A percentile compares a stretch with the other conserved stretches of the same genome.
Conservation (phyloP, 495 filamentous ascomycete species). For the Daldinia loculata region DNA sequence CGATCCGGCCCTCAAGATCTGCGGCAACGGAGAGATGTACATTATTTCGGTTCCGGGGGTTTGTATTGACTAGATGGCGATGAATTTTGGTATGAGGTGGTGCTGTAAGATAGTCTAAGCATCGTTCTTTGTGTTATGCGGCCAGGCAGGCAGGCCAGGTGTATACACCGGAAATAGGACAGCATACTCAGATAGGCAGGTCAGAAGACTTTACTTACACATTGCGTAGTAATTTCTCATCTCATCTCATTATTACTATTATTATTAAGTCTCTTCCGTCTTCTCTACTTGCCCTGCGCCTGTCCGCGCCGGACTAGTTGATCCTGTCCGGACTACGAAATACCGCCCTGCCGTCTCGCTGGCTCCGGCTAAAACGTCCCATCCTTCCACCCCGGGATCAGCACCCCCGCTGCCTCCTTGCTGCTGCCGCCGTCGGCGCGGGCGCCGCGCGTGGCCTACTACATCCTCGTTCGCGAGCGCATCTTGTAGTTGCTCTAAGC, state of each 20-base stretch:
- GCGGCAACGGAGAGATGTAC: not conserved
- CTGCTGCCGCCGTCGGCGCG: conserved; percentile 49
- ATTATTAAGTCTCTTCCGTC: not conserved
- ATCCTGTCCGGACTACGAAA: conserved; percentile 78
- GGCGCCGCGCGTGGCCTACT: conserved; percentile 55
- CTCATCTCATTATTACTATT: not conserved
- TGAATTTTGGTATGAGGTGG: not conserved
- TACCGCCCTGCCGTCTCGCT: conserved; percentile 73
- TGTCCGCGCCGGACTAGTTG: conserved; percentile 15
- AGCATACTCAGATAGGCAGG: not conserved
- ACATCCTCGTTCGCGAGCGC: conserved; percentile 55
- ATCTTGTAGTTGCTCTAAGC: conserved; percentile 48
- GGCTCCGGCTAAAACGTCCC: conserved; percentile 74
- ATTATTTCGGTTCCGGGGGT: not conserved
- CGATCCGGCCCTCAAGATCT: not conserved
- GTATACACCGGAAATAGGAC: not conserved
- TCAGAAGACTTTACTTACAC: conserved; percentile 19
- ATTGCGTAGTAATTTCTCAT: not conserved
- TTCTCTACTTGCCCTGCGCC: conserved; percentile 8
- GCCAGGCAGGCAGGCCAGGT: not conserved
- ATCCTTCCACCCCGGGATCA: conserved; percentile 59
- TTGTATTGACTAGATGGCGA: conserved; percentile 1
- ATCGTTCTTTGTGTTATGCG: conserved; percentile 7
- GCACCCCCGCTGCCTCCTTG: not conserved
- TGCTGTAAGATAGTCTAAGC: conserved; percentile 22